Evolutionary conservation across 805 yeast genomes (phyloP).

Genomic region (Jamesozyma hellenica): DNA sequence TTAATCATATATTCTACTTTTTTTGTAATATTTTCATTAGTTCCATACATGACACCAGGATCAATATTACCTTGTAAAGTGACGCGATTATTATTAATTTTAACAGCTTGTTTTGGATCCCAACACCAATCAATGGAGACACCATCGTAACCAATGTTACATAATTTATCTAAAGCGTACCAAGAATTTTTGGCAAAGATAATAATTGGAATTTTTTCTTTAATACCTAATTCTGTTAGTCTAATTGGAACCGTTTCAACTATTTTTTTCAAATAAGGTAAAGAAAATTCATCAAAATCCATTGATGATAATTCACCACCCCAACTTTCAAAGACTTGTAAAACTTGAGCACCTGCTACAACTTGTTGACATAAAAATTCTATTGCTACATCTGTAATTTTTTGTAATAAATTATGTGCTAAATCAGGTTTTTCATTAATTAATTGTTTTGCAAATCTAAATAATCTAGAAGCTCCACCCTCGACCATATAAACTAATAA

Average conservation of each 20-base stretch:
- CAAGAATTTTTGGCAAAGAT: slow-evolving; percentile 94
- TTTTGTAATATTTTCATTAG: slow-evolving; percentile 64
- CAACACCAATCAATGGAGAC: slow-evolving; percentile 92
- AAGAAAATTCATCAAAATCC: slow-evolving; percentile 79
- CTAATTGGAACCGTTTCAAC: slow-evolving; percentile 57
- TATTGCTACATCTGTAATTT: slow-evolving; percentile 75
- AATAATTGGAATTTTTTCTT: slow-evolving; percentile 71
- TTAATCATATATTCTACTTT: slow-evolving; percentile 82
- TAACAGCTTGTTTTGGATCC: slow-evolving; percentile 76
- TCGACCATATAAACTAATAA: slow-evolving; percentile 93
- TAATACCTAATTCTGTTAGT: slow-evolving; percentile 59
- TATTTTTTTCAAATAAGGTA: slow-evolving; percentile 79
- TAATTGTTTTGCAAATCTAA: slow-evolving; percentile 88
- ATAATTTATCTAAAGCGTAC: slow-evolving; percentile 84
- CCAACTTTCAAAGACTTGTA: slow-evolving; percentile 96
- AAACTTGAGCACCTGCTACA: slow-evolving; percentile 95
- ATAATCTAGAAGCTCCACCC: slow-evolving; percentile 91
- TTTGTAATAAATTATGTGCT: slow-evolving; percentile 60
- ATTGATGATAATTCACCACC: slow-evolving; percentile 91
- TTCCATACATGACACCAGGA: slow-evolving; percentile 90
- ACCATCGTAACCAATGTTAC: slow-evolving; percentile 70
- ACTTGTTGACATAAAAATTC: slow-evolving; percentile 93
- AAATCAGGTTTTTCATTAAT: slow-evolving; percentile 68
- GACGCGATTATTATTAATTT: slow-evolving; percentile 62
- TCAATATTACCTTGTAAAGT: slow-evolving; percentile 91